These are phyloP conservation scores for Multifurca ochricompacta DNA, from an alignment of 768 basidiomycete genomes.

Conservation along the genomic window DNA sequence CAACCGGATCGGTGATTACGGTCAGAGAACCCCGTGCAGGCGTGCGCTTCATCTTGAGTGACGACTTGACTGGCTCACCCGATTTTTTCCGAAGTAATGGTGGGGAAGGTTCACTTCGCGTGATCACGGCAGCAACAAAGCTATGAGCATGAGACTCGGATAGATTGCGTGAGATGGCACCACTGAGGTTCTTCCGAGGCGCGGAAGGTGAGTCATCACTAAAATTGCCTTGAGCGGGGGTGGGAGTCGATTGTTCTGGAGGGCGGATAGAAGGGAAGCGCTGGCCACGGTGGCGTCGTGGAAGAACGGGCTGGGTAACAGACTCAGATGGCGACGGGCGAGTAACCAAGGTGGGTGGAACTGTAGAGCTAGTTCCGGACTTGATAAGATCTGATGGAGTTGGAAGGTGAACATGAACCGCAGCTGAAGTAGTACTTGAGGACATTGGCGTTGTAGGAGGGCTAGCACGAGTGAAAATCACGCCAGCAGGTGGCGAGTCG, in stretches of 20 bases:
- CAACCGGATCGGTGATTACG: conserved; percentile 38
- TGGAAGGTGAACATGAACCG: conserved; percentile 25
- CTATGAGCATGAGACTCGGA: conserved; percentile 20
- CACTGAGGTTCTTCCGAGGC: background rate
- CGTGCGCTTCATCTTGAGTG: conserved; percentile 65
- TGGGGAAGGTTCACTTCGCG: background rate
- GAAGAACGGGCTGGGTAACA: conserved; percentile 24
- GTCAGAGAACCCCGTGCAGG: conserved; percentile 40
- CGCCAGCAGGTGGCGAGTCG: conserved; percentile 1
- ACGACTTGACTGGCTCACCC: conserved; percentile 87
- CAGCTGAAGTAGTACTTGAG: background rate
- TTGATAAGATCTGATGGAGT: conserved; percentile 16
- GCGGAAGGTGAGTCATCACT: conserved; percentile 12
- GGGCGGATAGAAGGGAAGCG: conserved; percentile 24
- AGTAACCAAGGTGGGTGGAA: conserved; percentile 14
- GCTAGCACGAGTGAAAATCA: conserved; percentile 15
- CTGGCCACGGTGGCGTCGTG: conserved; percentile 26
- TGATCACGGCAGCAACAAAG: conserved; percentile 6
- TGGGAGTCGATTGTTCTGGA: conserved; percentile 39
- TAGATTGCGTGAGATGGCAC: conserved; percentile 9
- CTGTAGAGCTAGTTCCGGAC: conserved; percentile 6
- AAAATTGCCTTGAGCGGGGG: conserved; percentile 28
- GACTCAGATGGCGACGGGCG: conserved; percentile 20
- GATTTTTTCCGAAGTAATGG: conserved; percentile 78
- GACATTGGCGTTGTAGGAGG: conserved; percentile 6